Base-by-base conservation (phyloP, 192 early-diverging fungal genomes). In the Paraglomus occultum region DNA sequence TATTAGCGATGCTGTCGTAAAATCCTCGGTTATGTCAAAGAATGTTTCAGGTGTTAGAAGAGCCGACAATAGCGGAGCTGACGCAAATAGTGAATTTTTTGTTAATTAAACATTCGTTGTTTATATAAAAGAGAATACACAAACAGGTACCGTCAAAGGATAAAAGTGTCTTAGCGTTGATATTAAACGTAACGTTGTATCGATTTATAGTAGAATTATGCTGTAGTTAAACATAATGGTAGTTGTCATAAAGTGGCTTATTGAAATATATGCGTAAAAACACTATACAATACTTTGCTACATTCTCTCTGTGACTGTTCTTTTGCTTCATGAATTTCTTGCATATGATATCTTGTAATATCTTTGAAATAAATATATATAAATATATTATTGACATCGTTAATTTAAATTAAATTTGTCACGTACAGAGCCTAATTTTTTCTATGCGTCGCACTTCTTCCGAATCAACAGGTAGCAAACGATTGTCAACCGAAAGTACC, bases 311-410 rank as follows among this genome's bases (percentile, higher is more conserved):
- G 38, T 5, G 59, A 43, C 11, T 15, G 59, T 61, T 14, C 15
- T n/a, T 61, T 61, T 10, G 59, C 42, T 8, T 44, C 59, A 15
- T 20, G 59, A 61, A 61, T 61, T 18, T 39, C 59, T 45, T 44
- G 40, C 59, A 61, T 61, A 45, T 62, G 59, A 62, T 44, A 62
- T 62, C 59, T 62, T 61, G 17, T 62, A 18, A 62, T 45, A 62
- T 46, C 59, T 62, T 45, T 18, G 1, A 31, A 62, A 62, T 44
- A 8, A 2, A 42, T 38, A 9, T 57, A 8, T 17, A 8, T 18
- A 1, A 45, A 45, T 39, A 6, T 20, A 10, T 45, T 42, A 42
- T 38, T 5, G 0, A 5, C 12, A 44, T 44, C 45, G 17, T 2
- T 17, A 60, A 8, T 15, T 44, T 40, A 17, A 22, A 40, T 61